A percentile compares a stretch with the other conserved stretches of the same genome.
phyloP scores from a whole-genome alignment of 1,139 yeast species.

The Magnusiomyces fungicola region DNA sequence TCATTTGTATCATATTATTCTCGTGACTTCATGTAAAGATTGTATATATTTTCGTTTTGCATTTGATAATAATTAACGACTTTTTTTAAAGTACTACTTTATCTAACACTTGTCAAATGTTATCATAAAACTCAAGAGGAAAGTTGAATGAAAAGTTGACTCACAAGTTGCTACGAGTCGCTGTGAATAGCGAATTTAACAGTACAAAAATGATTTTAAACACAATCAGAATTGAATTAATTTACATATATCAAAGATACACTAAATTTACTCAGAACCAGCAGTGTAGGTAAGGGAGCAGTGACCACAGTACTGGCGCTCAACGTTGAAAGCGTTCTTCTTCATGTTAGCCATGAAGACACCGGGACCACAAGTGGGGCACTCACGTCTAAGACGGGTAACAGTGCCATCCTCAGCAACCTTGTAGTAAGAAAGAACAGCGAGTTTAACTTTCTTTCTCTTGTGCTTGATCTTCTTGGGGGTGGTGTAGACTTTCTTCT shows the following conservation, averaged over 20 bases:
- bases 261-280: neutral
- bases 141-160: too few species aligned
- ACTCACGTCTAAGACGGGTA: constrained; percentile 98
- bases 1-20: too few species aligned
- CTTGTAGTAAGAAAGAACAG: constrained; percentile 99
- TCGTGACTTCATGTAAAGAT: too few species aligned
- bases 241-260: constrained; percentile 1
- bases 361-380: constrained; percentile 99
- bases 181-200: too few species aligned
- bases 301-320: constrained; percentile 99
- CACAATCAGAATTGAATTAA: neutral
- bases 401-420: constrained; percentile 98
- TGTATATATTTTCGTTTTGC: too few species aligned
- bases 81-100: too few species aligned
- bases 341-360: constrained; percentile 99
- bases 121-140: too few species aligned
- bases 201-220: too few species aligned
- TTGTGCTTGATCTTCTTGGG: constrained; percentile 99
- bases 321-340: constrained; percentile 90
- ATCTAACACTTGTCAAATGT: too few species aligned
- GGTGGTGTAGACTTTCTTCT: constrained; percentile 99
- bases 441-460: constrained; percentile 98
- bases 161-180: too few species aligned
- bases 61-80: too few species aligned
- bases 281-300: constrained; percentile 75